A percentile compares a stretch with the other conserved stretches of the same genome.
phyloP scores from a whole-genome alignment of 31 red algal genomes.

The Odonthalia washingtoniensis region DNA sequence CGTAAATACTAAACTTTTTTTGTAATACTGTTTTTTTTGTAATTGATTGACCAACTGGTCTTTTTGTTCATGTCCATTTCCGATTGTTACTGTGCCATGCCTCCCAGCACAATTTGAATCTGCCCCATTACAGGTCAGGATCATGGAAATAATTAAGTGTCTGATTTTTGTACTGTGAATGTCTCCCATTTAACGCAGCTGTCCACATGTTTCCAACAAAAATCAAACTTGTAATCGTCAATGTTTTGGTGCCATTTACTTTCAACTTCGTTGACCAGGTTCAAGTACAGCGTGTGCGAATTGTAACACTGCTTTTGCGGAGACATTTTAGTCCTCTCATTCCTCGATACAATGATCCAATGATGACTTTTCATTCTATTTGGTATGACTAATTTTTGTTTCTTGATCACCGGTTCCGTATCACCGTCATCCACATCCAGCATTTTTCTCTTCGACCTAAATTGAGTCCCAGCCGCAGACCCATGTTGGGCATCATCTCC shows the following conservation, averaged over 20 bases:
- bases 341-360: constrained; percentile 98
- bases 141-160: constrained; percentile 95
- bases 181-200: constrained; percentile 89
- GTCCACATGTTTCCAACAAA: constrained; percentile 99
- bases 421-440: constrained; percentile 64
- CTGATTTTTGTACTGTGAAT: constrained; percentile 85
- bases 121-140: too few relatives aligned
- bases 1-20: too few relatives aligned
- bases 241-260: constrained; percentile 94
- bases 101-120: too few relatives aligned
- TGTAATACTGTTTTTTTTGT: too few relatives aligned
- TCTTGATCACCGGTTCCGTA: constrained; percentile 60
- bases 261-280: constrained; percentile 98
- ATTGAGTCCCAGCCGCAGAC: constrained; percentile 60
- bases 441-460: constrained; percentile 82
- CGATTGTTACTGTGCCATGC: too few relatives aligned
- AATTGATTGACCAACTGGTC: too few relatives aligned
- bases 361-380: constrained; percentile 97
- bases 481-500: neutral
- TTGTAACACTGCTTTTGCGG: constrained; percentile 97
- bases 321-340: constrained; percentile 73
- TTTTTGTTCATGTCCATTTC: too few relatives aligned
- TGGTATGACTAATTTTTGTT: constrained; percentile 84
- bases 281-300: constrained; percentile 91
- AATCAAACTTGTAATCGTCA: constrained; percentile 89